Conservation (phyloP, 306 rosid species). For the Castanea sativa region DNA sequence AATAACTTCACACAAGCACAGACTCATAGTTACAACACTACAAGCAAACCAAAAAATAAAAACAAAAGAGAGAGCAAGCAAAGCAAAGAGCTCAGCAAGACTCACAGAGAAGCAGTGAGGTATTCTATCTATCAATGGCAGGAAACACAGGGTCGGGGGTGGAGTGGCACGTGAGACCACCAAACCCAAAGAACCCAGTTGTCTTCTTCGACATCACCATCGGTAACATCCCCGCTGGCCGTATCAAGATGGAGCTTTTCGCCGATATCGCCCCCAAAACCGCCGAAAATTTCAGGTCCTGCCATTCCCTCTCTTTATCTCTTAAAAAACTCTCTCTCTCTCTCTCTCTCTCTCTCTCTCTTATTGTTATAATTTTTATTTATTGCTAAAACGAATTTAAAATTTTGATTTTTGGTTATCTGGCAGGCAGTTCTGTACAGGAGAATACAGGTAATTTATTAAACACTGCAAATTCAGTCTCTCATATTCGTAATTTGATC, state of each 20-base stretch:
- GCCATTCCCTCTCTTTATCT: no score
- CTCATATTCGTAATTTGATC: not conserved
- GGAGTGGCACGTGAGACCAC: slow-evolving; percentile 97
- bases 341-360: not conserved
- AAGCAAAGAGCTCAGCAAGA: not conserved
- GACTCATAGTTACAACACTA: no score
- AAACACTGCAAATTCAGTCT: not conserved
- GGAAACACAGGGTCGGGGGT: slow-evolving; percentile 47
- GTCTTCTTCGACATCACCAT: slow-evolving; percentile 96
- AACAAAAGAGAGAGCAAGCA: not conserved
- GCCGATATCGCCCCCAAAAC: slow-evolving; percentile 91
- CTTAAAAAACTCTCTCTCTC: no score
- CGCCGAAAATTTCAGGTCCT: slow-evolving; percentile 84
- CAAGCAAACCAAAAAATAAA: no score
- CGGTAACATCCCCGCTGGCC: slow-evolving; percentile 95
- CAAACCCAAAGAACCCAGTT: slow-evolving; percentile 94
- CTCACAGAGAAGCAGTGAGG: not conserved
- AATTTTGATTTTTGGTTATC: slow-evolving; percentile 5
- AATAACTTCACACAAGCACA: no score
- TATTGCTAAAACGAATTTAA: not conserved
- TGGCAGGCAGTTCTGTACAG: slow-evolving; percentile 95
- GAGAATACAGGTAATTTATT: slow-evolving; percentile 71
- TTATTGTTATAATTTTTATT: not conserved
- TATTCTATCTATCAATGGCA: slow-evolving; percentile 37
- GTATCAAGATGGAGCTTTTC: slow-evolving; percentile 99